These are phyloP conservation scores for Monosporascus sp. DNA, from an alignment of 2,329 filamentous ascomycete genomes.

Conservation along the genomic window DNA sequence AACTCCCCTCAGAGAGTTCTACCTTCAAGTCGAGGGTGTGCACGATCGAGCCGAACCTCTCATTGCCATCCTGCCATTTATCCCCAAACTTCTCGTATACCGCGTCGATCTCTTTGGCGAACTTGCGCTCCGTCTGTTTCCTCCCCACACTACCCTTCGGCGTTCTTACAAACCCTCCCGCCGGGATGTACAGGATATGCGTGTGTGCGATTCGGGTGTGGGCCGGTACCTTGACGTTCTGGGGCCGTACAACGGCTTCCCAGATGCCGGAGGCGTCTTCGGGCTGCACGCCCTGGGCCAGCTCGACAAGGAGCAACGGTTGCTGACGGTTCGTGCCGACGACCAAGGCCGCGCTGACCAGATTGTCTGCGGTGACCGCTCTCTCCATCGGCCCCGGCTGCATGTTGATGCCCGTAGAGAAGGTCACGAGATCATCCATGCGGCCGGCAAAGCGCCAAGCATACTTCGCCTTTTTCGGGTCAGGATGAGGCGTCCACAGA, in stretches of 20 bases:
- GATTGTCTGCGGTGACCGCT: conserved; percentile 3
- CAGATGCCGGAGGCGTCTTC: conserved; percentile 8
- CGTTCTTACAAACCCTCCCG: conserved; percentile 9
- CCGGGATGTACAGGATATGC: conserved; percentile 12
- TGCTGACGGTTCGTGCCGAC: conserved; percentile 12
- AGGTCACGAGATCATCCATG: conserved; percentile 21
- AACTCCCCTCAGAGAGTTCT: not conserved
- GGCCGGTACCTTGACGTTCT: conserved; percentile 10
- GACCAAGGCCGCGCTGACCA: conserved; percentile 11
- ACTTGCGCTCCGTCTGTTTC: conserved; percentile 10
- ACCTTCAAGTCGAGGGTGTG: not conserved
- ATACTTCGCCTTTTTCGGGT: conserved; percentile 12
- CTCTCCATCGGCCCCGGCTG: conserved; percentile 12
- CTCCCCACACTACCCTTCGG: conserved; percentile 13
- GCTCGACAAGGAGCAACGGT: conserved; percentile 13
- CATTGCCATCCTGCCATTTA: conserved; percentile 12
- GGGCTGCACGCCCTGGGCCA: conserved; percentile 1
- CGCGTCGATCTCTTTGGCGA: conserved; percentile 10
- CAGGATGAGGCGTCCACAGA: conserved; percentile 18
- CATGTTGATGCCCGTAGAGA: conserved; percentile 15
- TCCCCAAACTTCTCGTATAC: conserved; percentile 13
- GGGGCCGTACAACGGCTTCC: conserved; percentile 9
- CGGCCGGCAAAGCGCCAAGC: conserved; percentile 17
- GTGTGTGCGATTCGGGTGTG: conserved; percentile 14
- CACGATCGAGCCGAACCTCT: not conserved